A percentile compares a stretch with the other conserved stretches of the same genome.
Conservation (phyloP, 1,284 basidiomycete species). For the Ceratobasidium sp. region DNA sequence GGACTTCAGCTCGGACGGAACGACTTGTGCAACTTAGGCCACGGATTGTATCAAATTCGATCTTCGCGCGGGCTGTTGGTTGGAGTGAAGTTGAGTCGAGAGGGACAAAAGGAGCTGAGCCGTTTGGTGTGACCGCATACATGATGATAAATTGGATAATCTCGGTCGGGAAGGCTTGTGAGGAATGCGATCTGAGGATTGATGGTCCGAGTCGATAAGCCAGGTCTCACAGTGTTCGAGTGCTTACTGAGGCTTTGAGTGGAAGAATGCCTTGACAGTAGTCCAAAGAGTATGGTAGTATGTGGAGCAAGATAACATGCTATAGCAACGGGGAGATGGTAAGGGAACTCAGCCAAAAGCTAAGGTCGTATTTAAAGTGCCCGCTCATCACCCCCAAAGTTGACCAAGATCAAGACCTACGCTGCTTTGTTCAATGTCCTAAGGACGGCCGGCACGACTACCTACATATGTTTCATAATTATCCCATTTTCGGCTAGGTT, state of each 20-base stretch:
- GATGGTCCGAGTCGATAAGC: background rate
- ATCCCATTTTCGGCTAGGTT: too few species aligned
- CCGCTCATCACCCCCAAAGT: too few species aligned
- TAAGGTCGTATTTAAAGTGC: too few species aligned
- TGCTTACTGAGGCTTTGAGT: background rate
- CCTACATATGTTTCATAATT: too few species aligned
- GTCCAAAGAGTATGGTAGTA: background rate
- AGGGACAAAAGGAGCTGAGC: background rate
- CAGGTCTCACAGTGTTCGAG: background rate
- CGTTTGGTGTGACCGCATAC: background rate
- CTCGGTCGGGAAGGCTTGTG: conserved; percentile 3
- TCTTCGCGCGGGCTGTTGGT: background rate
- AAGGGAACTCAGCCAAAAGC: too few species aligned
- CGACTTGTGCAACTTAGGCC: conserved; percentile 20
- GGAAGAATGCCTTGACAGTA: background rate
- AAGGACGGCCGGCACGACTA: too few species aligned
- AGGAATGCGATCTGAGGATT: background rate
- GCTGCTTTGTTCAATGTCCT: too few species aligned
- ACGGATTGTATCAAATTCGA: background rate
- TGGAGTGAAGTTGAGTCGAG: conserved; percentile 28
- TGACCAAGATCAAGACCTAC: too few species aligned
- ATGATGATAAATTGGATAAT: conserved; percentile 11
- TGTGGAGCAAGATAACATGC: background rate
- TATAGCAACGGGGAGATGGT: too few species aligned
- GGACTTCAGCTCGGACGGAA: background rate